phyloP scores from a whole-genome alignment of 2,329 filamentous ascomycete genomes.

The Talaromyces rugulosus region DNA sequence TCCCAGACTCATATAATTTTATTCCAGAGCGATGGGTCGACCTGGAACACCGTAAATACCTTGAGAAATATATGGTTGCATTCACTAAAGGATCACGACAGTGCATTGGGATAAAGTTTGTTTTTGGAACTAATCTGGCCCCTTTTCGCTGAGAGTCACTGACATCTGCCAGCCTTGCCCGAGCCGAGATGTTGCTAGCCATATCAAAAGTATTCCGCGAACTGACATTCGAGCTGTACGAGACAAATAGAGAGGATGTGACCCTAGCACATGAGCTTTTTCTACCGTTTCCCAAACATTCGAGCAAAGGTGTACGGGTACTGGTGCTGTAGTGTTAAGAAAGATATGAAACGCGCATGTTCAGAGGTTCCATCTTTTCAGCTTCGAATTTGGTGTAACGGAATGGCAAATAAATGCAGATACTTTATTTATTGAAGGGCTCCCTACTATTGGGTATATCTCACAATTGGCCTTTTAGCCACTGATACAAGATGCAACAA shows the following conservation, averaged over 20 bases:
- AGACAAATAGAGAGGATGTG: conserved; percentile 10
- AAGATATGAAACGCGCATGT: background rate
- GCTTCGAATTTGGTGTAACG: too few relatives aligned
- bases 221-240: conserved; percentile 7
- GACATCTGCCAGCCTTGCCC: conserved; percentile 1
- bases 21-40: conserved; percentile 20
- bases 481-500: too few relatives aligned
- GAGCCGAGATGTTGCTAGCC: conserved; percentile 6
- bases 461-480: too few relatives aligned
- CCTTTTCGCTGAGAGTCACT: background rate
- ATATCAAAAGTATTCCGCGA: conserved; percentile 10
- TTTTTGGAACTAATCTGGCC: background rate
- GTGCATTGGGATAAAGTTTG: conserved; percentile 18
- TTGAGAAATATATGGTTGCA: conserved; percentile 18
- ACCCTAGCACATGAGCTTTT: conserved; percentile 7
- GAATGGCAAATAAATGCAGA: too few relatives aligned
- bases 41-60: conserved; percentile 10
- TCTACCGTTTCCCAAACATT: conserved; percentile 10
- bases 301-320: conserved; percentile 6
- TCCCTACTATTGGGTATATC: too few relatives aligned
- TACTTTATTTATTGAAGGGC: too few relatives aligned
- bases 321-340: conserved; percentile 3
- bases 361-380: too few relatives aligned
- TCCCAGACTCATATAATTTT: conserved; percentile 18
- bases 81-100: conserved; percentile 18